Evolutionary conservation across 2,329 filamentous ascomycete genomes (phyloP), one percentile per base, ranked within the genome.

Genomic region (Aspergillus pseudoglaucus): DNA sequence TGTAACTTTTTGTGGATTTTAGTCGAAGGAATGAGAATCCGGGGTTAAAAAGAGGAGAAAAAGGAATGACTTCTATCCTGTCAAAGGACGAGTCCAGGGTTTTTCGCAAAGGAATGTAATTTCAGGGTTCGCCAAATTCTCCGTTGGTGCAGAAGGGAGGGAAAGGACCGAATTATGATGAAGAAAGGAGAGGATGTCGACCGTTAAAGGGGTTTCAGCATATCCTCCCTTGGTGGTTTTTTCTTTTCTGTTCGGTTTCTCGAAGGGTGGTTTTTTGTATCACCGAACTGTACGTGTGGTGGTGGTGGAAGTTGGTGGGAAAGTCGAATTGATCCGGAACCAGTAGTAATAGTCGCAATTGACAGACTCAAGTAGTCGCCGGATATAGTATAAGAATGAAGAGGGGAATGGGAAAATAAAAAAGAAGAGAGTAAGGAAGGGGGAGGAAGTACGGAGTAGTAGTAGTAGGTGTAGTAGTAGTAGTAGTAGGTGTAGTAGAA

Each of bases 81-180:
- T 39, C 15, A 41, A 49, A 47, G 43, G 58, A 59, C 40, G 22
- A 54, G 55, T 55, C 58, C 57, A 52, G 10, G 10, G 17, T 12
- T 18, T 38, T 12, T 12, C 10, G 17, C 37, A 51, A 52, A 57
- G 52, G 51, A 56, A 51, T 61, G 58, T 62, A 58, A 59, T 58
- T 56, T 56, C 53, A 52, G 54, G 49, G 51, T 51, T 44, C 49
- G 48, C 50, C 51, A 50, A 59, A 57, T 60, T 59, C 54, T 59
- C 58, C 61, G 56, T 55, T 57, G 50, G 8, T 25, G 20, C 20
- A 25, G 40, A 27, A 47, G 56, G 57, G 58, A 54, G 52, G 45
- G 32, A 42, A 53, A 56, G 51, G 53, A 55, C 56, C 58, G 54
- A 58, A 58, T 55, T 45, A 58, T 15, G 17, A 44, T 12, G 27